Percentiles rank a stretch among this genome's conserved stretches.
phyloP scores from a whole-genome alignment of 768 basidiomycete genomes.

The Lentinula sp. region DNA sequence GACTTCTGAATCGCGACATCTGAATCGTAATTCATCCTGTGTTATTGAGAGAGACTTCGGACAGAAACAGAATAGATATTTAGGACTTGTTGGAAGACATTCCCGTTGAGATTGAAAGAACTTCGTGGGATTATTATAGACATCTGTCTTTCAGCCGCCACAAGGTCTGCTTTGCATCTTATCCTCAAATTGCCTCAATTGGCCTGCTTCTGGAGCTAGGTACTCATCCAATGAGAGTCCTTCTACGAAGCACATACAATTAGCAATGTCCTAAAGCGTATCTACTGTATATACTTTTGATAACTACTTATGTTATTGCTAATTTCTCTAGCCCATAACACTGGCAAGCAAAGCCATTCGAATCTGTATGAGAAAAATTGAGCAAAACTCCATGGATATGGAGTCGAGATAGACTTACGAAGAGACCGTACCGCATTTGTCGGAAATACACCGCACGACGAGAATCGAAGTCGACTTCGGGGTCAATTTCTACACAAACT shows the following conservation, averaged over 20 bases:
- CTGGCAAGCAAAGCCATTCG: conserved; percentile 79
- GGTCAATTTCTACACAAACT: conserved; percentile 78
- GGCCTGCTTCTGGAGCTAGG: not conserved
- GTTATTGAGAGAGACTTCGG: not conserved
- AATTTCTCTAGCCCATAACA: conserved; percentile 31
- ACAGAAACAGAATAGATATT: not conserved
- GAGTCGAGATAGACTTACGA: conserved; percentile 52
- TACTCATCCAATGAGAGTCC: not conserved
- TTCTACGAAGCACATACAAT: not conserved
- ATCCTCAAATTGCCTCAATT: not conserved
- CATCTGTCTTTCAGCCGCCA: not conserved
- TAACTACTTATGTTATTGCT: too few species aligned
- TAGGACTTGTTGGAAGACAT: not conserved
- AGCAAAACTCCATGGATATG: not conserved
- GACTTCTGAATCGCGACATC: not conserved
- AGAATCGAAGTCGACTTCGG: conserved; percentile 95
- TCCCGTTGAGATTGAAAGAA: not conserved
- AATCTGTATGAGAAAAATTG: conserved; percentile 33
- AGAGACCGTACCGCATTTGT: conserved; percentile 97
- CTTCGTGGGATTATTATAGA: not conserved
- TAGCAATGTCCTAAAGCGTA: not conserved
- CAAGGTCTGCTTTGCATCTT: not conserved
- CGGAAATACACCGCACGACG: conserved; percentile 95
- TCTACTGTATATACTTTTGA: not conserved
- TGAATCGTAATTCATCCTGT: not conserved